Evolutionary conservation across 345 rosid genomes (phyloP), one percentile per base, ranked within the genome.

Genomic region (Eucalyptus erythrocorys): DNA sequence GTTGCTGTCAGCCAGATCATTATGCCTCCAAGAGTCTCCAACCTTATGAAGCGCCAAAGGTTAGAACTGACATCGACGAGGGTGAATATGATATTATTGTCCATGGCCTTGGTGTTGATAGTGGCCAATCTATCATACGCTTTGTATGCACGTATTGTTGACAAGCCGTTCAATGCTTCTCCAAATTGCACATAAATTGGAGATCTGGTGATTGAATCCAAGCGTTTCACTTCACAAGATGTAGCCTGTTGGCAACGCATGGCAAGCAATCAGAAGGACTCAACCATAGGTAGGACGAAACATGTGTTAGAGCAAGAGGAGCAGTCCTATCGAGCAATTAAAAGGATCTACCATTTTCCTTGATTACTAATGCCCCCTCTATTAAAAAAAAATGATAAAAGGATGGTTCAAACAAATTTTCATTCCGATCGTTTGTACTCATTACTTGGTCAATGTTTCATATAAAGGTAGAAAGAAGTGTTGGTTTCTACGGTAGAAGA

Each of bases 1-100:
- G 98, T 96, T 87, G 99, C 98, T 82, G 95, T 96, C 90, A 96
- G 89, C 99, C 98, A 97, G 91, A 97, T 97, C 96, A 97, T 97
- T 84, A 97, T 87, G 88, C 99, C 98, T 85, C 99, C 99, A 86
- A 97, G 89, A 84, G 95, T 93, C 91, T 97, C 98, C 89, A 95
- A 89, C 87, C 99, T 93, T 91, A 97, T 94, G 45, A 91, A 91
- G 55, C 95, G 98, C 99, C 99, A 97, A 89, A 98, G 99, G 87
- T 96, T 95, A 22, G 94, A 93, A 90, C 99, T 95, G 89, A 93
- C 90, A 89, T 94, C 96, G 87, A 94, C 96, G 64, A 97, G 97
- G 84, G 96, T 96, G 94, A 96, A 96, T 89, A 96, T 95, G 90
- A 96, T 95, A 92, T 95, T 97, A 89, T 96, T 96, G 89, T 97